These are phyloP conservation scores for Tuber melanosporum DNA, from an alignment of 495 filamentous ascomycete species.

Conservation along the genomic window DNA sequence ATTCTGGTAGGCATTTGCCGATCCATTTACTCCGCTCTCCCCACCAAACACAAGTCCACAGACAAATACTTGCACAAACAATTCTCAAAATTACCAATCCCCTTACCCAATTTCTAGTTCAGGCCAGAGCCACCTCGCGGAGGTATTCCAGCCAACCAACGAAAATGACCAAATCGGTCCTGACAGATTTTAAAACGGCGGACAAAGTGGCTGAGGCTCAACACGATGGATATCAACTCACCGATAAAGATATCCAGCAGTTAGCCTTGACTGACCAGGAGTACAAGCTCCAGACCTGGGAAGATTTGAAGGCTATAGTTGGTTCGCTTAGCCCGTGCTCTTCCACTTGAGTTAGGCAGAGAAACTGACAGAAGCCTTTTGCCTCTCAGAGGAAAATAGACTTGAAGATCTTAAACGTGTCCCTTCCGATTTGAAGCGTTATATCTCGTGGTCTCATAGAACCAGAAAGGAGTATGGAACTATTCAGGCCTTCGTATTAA, in stretches of 20 bases:
- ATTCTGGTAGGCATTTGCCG: neutral
- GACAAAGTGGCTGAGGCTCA: constrained; percentile 22
- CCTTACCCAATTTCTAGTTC: neutral
- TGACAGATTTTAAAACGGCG: neutral
- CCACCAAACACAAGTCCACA: neutral
- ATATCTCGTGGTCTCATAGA: constrained; percentile 68
- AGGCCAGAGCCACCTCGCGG: neutral
- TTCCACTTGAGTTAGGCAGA: neutral
- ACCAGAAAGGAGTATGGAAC: constrained; percentile 67
- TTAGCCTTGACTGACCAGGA: constrained; percentile 65
- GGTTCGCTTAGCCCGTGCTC: constrained; percentile 47
- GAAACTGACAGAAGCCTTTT: constrained; percentile 9
- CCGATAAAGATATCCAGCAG: constrained; percentile 58
- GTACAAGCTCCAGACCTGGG: constrained; percentile 62
- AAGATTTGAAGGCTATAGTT: constrained; percentile 60
- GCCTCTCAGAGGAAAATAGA: constrained; percentile 51
- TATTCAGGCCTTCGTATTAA: constrained; percentile 69
- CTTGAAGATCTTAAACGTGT: constrained; percentile 70
- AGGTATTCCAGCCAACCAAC: neutral
- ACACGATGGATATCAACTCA: constrained; percentile 46
- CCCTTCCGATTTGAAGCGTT: constrained; percentile 76
- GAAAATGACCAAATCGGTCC: neutral
- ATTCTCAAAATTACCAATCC: neutral
- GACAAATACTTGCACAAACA: neutral
- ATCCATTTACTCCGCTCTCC: neutral